Evolutionary conservation across 208 protist species (phyloP).

Genomic region (Porcisia hertigi): DNA sequence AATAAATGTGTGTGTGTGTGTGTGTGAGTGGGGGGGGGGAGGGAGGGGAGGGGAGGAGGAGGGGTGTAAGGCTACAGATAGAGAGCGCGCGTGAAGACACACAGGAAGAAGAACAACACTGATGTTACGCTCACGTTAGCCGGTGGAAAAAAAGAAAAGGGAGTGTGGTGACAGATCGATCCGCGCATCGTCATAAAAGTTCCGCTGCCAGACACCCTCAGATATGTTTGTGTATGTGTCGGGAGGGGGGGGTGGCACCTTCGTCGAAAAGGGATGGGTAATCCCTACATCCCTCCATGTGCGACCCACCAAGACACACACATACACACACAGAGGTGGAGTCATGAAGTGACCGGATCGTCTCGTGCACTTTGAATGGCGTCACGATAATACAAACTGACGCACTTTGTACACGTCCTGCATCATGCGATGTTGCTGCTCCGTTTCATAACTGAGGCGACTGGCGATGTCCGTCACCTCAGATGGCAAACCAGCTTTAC

Average conservation of each 20-base stretch:
- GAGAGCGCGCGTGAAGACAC: not conserved
- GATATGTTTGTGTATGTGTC: not conserved
- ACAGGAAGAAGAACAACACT: not conserved
- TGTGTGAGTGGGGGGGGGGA: not conserved
- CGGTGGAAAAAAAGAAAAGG: too few relatives aligned
- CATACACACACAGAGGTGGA: not conserved
- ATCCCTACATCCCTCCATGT: too few relatives aligned
- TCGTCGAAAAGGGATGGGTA: not conserved
- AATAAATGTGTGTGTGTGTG: not conserved
- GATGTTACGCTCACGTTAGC: not conserved
- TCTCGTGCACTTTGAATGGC: not conserved
- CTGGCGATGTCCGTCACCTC: conserved; percentile 67
- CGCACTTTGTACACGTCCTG: conserved; percentile 32
- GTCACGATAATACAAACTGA: conserved; percentile 17
- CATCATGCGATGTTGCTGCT: conserved; percentile 41
- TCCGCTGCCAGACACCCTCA: not conserved
- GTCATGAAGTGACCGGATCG: not conserved
- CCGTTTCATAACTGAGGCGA: conserved; percentile 46
- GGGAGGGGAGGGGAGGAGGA: not conserved
- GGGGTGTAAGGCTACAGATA: not conserved
- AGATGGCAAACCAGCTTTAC: conserved; percentile 75
- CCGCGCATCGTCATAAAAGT: not conserved
- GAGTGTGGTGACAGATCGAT: too few relatives aligned
- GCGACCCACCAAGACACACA: not conserved
- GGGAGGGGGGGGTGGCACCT: not conserved